These are phyloP conservation scores for Rosa multiflora DNA, from an alignment of 306 rosid genomes.

Conservation along the genomic window DNA sequence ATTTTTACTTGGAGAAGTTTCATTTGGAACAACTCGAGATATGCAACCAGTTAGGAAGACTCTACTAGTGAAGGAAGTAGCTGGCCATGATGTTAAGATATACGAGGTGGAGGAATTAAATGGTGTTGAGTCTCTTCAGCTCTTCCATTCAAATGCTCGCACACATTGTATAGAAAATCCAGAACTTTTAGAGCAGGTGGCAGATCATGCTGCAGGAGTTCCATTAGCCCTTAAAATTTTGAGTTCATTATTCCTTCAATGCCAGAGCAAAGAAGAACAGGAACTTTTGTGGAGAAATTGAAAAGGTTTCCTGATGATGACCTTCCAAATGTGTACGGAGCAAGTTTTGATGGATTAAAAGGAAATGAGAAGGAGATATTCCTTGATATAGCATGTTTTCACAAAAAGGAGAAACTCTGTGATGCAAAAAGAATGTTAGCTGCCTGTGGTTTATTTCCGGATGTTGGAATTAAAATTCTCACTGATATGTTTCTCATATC, in stretches of 20 bases:
- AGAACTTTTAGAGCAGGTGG: background rate
- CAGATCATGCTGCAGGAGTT: background rate
- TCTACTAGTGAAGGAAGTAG: background rate
- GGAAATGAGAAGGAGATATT: slow-evolving; percentile 27
- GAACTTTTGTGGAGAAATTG: background rate
- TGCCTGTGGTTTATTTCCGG: background rate
- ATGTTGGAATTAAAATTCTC: background rate
- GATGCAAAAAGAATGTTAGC: background rate
- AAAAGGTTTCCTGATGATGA: background rate
- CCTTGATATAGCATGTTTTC: slow-evolving; percentile 37
- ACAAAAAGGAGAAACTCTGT: slow-evolving; percentile 25
- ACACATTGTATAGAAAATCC: background rate
- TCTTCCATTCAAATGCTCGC: slow-evolving; percentile 8
- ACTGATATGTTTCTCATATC: background rate
- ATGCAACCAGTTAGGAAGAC: background rate
- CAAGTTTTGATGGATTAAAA: slow-evolving; percentile 24
- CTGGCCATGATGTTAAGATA: background rate
- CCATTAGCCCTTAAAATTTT: slow-evolving; percentile 9
- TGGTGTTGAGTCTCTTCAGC: slow-evolving; percentile 5
- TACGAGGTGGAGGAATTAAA: background rate
- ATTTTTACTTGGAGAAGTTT: background rate
- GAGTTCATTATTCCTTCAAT: background rate
- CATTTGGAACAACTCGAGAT: slow-evolving; percentile 8
- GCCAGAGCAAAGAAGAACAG: background rate
- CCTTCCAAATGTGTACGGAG: background rate